Conservation (phyloP, 192 early-diverging fungal species). For the Polychytrium aggregatum region DNA sequence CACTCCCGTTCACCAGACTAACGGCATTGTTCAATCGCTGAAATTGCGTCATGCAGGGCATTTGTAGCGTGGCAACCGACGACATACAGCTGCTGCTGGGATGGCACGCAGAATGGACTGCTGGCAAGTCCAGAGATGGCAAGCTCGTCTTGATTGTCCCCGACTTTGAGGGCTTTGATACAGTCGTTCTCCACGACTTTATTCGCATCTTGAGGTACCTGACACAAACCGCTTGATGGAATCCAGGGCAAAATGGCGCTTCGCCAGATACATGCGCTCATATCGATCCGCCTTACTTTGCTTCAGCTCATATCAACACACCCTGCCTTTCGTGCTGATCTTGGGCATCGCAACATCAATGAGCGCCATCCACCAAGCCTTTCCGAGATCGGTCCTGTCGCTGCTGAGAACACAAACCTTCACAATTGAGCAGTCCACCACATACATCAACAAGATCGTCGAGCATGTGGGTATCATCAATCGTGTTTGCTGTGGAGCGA, state of each 20-base stretch:
- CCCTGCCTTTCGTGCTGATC: conserved; percentile 66
- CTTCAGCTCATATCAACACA: conserved; percentile 52
- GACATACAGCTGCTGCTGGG: conserved; percentile 49
- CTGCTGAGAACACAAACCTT: conserved; percentile 71
- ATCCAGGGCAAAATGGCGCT: background rate
- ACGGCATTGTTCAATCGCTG: too few relatives aligned
- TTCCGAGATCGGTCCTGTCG: conserved; percentile 59
- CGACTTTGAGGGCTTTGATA: conserved; percentile 78
- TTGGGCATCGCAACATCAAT: conserved; percentile 82
- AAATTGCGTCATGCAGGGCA: too few relatives aligned
- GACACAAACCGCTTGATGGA: background rate
- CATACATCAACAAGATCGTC: conserved; percentile 60
- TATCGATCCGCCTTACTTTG: conserved; percentile 3
- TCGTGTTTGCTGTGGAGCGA: background rate
- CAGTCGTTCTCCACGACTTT: conserved; percentile 59
- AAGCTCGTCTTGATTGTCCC: conserved; percentile 67
- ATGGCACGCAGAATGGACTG: conserved; percentile 43
- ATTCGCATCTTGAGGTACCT: conserved; percentile 55
- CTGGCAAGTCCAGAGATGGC: conserved; percentile 1
- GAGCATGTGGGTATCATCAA: conserved; percentile 39
- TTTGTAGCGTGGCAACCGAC: too few relatives aligned
- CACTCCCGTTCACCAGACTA: background rate
- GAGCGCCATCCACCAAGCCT: conserved; percentile 67
- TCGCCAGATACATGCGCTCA: background rate
- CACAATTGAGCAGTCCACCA: conserved; percentile 59